phyloP scores from a whole-genome alignment of 169 alveolate genomes.

The Plasmodium coatneyi region DNA sequence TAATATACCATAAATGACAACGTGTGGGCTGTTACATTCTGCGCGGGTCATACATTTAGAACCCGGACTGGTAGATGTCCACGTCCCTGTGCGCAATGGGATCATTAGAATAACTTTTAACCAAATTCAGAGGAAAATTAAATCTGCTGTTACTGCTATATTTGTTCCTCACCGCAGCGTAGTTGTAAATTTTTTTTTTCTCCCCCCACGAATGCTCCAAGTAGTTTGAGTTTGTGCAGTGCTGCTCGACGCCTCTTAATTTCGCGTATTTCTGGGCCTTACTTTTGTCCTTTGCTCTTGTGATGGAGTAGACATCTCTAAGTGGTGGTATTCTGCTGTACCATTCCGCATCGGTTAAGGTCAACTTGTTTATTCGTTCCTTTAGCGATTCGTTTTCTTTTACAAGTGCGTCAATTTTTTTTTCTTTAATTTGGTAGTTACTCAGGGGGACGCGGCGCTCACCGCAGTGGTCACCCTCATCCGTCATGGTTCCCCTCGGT shows the following conservation, averaged over 20 bases:
- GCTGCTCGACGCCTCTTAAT: not conserved
- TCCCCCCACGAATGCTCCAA: not conserved
- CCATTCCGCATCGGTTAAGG: not conserved
- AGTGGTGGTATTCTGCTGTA: not conserved
- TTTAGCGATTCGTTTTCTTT: constrained; percentile 26
- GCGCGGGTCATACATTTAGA: not conserved
- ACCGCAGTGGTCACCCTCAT: not conserved
- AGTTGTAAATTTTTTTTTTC: not conserved
- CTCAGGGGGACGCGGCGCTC: not conserved
- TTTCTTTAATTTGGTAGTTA: constrained; percentile 4
- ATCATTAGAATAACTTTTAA: constrained; percentile 14
- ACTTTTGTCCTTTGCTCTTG: not conserved
- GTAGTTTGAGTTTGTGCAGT: not conserved
- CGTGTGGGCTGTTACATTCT: not conserved
- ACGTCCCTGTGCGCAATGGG: not conserved
- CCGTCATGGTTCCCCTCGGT: not conserved
- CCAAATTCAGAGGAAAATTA: constrained; percentile 40
- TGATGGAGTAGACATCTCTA: not conserved
- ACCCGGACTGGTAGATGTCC: not conserved
- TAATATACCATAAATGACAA: not conserved
- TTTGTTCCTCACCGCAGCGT: not conserved
- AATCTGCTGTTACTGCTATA: constrained; percentile 52
- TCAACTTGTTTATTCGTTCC: constrained; percentile 25
- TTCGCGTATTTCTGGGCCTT: not conserved
- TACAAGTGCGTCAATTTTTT: constrained; percentile 21